Evolutionary conservation across 2,329 filamentous ascomycete species (phyloP).

Genomic region (Pseudogymnoascus sp.): DNA sequence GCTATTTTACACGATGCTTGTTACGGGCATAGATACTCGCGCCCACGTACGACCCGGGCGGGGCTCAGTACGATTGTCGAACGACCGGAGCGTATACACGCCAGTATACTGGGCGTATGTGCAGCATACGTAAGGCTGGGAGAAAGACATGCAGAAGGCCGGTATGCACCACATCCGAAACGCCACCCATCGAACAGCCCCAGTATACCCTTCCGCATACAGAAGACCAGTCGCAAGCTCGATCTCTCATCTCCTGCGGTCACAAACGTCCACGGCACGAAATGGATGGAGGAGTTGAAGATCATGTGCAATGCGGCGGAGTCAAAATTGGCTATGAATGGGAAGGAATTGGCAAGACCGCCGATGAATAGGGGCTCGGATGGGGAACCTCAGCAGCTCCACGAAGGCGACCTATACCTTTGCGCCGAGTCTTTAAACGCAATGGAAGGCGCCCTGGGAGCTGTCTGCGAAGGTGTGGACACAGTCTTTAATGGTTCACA

Average conservation of each 20-base stretch:
- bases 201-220: slow-evolving; percentile 70
- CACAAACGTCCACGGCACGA: slow-evolving; percentile 79
- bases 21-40: slow-evolving; percentile 86
- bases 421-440: slow-evolving; percentile 78
- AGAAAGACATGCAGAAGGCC: slow-evolving; percentile 64
- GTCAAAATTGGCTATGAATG: slow-evolving; percentile 63
- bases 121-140: slow-evolving; percentile 87
- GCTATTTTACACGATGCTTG: slow-evolving; percentile 89
- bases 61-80: slow-evolving; percentile 79
- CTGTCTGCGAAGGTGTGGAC: slow-evolving; percentile 88
- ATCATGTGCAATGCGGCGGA: slow-evolving; percentile 76
- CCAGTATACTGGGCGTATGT: slow-evolving; percentile 71
- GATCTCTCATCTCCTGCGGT: slow-evolving; percentile 67
- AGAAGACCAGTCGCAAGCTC: slow-evolving; percentile 65
- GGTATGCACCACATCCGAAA: slow-evolving; percentile 56
- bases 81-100: slow-evolving; percentile 81
- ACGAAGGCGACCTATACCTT: slow-evolving; percentile 86
- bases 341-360: slow-evolving; percentile 68
- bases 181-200: slow-evolving; percentile 39
- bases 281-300: slow-evolving; percentile 90
- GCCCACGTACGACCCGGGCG: slow-evolving; percentile 65
- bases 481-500: slow-evolving; percentile 55
- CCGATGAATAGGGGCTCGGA: slow-evolving; percentile 47
- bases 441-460: slow-evolving; percentile 83
- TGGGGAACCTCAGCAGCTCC: slow-evolving; percentile 46